phyloP scores from a whole-genome alignment of 2,329 filamentous ascomycete genomes.

The Nemania diffusa region DNA sequence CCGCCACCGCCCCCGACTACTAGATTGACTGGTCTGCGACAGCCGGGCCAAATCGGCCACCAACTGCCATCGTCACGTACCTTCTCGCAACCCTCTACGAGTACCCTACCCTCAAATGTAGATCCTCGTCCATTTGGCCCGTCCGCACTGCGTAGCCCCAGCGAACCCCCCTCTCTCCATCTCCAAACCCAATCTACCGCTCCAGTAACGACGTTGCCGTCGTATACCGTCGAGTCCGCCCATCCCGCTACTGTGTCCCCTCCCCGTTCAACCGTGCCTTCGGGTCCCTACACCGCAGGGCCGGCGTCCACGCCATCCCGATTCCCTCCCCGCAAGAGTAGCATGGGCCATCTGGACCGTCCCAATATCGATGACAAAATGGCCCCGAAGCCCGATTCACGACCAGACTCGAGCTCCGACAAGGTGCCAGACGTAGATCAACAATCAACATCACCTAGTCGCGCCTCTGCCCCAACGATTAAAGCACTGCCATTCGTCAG shows the following conservation, averaged over 20 bases:
- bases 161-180: conserved; percentile 47
- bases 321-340: conserved; percentile 71
- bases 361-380: conserved; percentile 41
- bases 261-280: conserved; percentile 39
- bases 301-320: conserved; percentile 51
- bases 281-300: conserved; percentile 41
- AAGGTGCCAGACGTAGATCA: conserved; percentile 51
- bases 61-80: conserved; percentile 43
- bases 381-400: conserved; percentile 43
- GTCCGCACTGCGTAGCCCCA: conserved; percentile 40
- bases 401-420: conserved; percentile 44
- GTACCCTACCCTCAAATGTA: conserved; percentile 29
- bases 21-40: conserved; percentile 55
- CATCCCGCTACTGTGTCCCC: conserved; percentile 28
- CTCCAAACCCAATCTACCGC: conserved; percentile 44
- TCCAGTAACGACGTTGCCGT: conserved; percentile 4
- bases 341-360: conserved; percentile 61
- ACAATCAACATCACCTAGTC: conserved; percentile 54
- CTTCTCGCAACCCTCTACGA: conserved; percentile 42
- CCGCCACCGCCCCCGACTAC: conserved; percentile 43
- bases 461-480: conserved; percentile 50
- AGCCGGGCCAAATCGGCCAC: conserved; percentile 51
- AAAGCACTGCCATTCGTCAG: conserved; percentile 72
- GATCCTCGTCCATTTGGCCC: conserved; percentile 36
- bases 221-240: conserved; percentile 15